Evolutionary conservation across 352 stramenopile genomes (phyloP).

Genomic region (Pythium diclinum): DNA sequence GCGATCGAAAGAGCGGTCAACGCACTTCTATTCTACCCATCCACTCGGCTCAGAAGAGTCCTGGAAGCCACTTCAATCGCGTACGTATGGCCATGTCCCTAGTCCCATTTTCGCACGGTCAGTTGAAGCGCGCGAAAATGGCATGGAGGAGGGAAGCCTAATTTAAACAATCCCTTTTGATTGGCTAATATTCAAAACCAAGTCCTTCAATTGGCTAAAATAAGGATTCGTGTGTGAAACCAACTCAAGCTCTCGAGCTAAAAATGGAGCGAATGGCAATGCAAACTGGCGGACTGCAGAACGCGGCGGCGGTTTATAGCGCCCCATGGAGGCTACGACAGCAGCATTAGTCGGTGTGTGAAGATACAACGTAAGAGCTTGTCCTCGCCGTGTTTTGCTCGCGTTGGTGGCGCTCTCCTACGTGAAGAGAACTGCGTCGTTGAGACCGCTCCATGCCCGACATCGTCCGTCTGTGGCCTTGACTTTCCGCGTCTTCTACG

Average conservation of each 20-base stretch:
- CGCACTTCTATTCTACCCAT: slow-evolving; percentile 12
- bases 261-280: not conserved
- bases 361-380: not conserved
- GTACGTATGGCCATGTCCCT: slow-evolving; percentile 1
- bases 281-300: not conserved
- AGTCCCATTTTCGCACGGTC: not conserved
- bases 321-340: not conserved
- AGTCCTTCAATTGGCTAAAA: slow-evolving; percentile 7
- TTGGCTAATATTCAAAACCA: not conserved
- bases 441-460: not conserved
- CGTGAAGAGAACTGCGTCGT: not conserved
- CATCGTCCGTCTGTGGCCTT: not conserved
- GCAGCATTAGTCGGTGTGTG: not conserved
- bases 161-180: slow-evolving; percentile 9
- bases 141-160: not conserved
- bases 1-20: slow-evolving; percentile 18
- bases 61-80: not conserved
- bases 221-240: not conserved
- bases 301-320: not conserved
- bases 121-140: slow-evolving; percentile 1
- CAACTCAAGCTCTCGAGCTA: not conserved
- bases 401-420: not conserved
- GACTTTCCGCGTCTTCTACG: not conserved
- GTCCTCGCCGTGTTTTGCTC: not conserved
- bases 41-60: slow-evolving; percentile 1